Base-by-base conservation (phyloP, 331 rosid species). In the Acacia pycnantha region DNA sequence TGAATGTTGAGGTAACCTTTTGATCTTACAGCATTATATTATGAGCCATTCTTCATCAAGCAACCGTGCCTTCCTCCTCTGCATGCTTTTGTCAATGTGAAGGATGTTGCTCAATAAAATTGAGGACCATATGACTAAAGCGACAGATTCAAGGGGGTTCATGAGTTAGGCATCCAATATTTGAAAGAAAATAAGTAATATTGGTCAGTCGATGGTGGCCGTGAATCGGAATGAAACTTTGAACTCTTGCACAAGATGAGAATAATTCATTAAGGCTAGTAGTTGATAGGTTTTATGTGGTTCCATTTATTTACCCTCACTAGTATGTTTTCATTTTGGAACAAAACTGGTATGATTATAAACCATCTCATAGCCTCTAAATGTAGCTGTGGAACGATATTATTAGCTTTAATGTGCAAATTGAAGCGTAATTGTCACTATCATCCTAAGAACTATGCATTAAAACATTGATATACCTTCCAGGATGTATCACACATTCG, bases 1-100 rank as follows among this genome's bases (percentile, higher is more conserved):
- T 94, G 37, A 91, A 86, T 62, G 92, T 96, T 14, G 93, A 92
- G 98, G 99, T 91, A 82, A 8, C 24, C 24, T 33, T 48, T 75
- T 15, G 26, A 48, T 16, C 64, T 26, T 4, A 29, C n/a, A 11
- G 46, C 21, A 18, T 19, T 33, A 44, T 40, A 37, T 37, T 68
- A 37, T 40, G 73, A 10, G 70, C 44, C 70, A 31, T 65, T 65
- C 22, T 65, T 65, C 44, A 14, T 31, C 37, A 65, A 31, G 29
- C 29, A 21, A 41, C 53, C 14, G 29, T 11, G 24, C n/a, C 75
- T 43, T 24, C 56, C 35, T 43, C 35, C 75, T 5, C 11, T 11
- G 37, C 58, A 44, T 44, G 37, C 35, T n/a, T 44, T 70, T 70
- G 22, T 70, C 56, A 44, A 44, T 31, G 37, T 44, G 76, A 46